Base-by-base conservation (phyloP, 345 rosid species). In the Schrenkiella parvula region DNA sequence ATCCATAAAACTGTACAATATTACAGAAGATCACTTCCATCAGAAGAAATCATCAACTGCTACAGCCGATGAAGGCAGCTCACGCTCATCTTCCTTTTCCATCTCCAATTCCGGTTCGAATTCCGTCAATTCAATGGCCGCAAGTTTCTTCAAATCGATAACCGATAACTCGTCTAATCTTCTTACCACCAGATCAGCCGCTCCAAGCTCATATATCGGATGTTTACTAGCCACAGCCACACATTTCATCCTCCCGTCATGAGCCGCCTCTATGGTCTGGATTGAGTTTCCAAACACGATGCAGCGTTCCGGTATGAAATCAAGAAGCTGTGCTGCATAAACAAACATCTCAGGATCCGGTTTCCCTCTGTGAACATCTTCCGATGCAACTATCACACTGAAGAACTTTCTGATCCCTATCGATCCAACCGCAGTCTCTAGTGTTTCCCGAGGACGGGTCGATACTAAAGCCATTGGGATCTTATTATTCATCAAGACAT, bases 391-490 rank as follows among this genome's bases (percentile, higher is more conserved):
- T 28, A 86, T 79, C 22, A 81, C 97, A 38, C 70, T 88, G 80
- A 95, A 91, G 80, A 73, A 82, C 51, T 85, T 89, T 26, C 79
- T 83, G 3, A 89, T 83, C 32, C 95, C 99, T 17, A 82, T 62
- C 3, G 82, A 84, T 43, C 87, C 83, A 13, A 89, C 88, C 0
- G 99, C 97, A 67, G 66, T 82, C 80, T 95, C 95, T 1, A 91
- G 79, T 0, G 84, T 80, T 66, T 91, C 84, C 43, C 90, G 64
- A 0, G 99, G 91, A 19, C 92, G 90, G 9, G 97, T 89, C 0
- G 99, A 95, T 43, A 91, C 93, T 76, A 95, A 81, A 64, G 99
- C 99, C 97, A 91, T 87, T 0, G 97, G 99, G 73, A 95, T 89
- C 74, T 95, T 95, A 75, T 89, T 78, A 64, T 83, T 82, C 92